Conservation (phyloP, 129 eudicot genomes). For the Chrysanthemum lavandulifolium region DNA sequence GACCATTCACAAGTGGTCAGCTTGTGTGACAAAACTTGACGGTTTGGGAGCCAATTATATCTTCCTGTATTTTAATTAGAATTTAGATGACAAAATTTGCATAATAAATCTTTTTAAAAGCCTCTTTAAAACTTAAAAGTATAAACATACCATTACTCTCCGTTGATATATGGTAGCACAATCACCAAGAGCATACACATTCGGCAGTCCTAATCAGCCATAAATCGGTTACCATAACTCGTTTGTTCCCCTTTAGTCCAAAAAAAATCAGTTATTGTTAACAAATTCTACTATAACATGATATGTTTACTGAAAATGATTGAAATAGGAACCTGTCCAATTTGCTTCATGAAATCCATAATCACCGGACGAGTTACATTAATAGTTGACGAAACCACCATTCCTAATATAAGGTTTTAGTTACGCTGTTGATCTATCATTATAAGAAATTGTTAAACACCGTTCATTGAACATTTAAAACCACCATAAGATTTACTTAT, state of each 20-base stretch:
- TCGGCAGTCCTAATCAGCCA: constrained; percentile 55
- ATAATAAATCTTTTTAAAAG: neutral
- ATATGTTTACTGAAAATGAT: neutral
- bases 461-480: no score
- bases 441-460: no score
- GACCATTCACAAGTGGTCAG: no score
- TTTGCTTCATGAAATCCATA: constrained; percentile 71
- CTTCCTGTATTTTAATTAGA: constrained; percentile 42
- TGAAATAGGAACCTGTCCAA: no score
- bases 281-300: neutral
- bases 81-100: neutral
- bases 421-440: constrained; percentile 32
- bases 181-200: constrained; percentile 71
- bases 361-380: constrained; percentile 68
- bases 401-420: constrained; percentile 49
- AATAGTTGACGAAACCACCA: constrained; percentile 78
- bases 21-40: no score
- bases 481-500: no score
- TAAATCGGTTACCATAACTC: constrained; percentile 70
- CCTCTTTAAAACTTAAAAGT: neutral
- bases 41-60: no score
- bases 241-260: constrained; percentile 43
- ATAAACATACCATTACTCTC: constrained; percentile 47
- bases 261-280: neutral
- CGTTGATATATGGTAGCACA: constrained; percentile 78